Conservation (phyloP, 192 early-diverging fungal genomes). For the Funneliformis mosseae region DNA sequence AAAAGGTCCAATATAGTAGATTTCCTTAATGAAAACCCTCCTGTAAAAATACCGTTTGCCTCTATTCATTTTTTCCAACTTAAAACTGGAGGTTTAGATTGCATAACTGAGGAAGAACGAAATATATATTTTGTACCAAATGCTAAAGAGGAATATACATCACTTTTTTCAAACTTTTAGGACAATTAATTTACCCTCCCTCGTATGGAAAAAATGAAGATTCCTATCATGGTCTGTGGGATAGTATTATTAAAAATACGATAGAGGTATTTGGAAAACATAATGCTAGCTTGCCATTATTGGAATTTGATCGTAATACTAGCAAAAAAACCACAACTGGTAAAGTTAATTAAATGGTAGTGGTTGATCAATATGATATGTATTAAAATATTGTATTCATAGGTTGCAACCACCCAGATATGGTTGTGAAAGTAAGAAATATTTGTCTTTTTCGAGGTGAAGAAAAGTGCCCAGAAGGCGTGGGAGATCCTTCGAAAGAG, state of each 20-base stretch:
- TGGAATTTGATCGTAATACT: conserved; percentile 30
- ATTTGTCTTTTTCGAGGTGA: conserved; percentile 29
- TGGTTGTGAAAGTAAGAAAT: conserved; percentile 23
- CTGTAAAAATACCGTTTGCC: conserved; percentile 23
- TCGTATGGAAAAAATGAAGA: conserved; percentile 24
- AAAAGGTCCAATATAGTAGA: neutral
- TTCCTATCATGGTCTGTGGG: conserved; percentile 4
- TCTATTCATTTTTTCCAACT: conserved; percentile 7
- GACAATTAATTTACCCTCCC: conserved; percentile 7
- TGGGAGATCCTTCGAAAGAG: too few relatives aligned
- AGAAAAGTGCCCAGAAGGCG: too few relatives aligned
- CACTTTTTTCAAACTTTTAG: conserved; percentile 6
- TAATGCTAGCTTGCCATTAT: neutral
- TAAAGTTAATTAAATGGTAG: too few relatives aligned
- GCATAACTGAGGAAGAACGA: conserved; percentile 27
- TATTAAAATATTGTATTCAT: too few relatives aligned
- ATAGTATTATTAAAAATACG: conserved; percentile 25
- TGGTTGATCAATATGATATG: too few relatives aligned
- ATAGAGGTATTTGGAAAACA: conserved; percentile 16
- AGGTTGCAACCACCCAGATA: conserved; percentile 20
- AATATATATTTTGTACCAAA: conserved; percentile 24
- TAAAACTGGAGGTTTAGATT: neutral
- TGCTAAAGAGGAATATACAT: conserved; percentile 22
- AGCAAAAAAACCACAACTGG: conserved; percentile 21
- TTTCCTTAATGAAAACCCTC: conserved; percentile 22